Evolutionary conservation across 169 alveolate genomes (phyloP), one percentile per base, ranked within the genome.

Genomic region (Ichthyophthirius multifiliis): DNA sequence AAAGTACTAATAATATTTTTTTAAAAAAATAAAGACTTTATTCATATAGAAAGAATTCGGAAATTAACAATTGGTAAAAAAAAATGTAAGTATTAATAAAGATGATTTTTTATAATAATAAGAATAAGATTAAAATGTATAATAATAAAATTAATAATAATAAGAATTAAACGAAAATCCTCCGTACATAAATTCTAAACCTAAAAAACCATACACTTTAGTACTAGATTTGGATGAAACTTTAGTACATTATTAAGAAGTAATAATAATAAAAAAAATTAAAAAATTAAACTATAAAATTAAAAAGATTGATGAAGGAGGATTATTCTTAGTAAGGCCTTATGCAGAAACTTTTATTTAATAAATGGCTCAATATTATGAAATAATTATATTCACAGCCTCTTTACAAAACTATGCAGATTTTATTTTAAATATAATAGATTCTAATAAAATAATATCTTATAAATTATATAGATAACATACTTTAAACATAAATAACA

Each of bases 361-460:
- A 44, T 92, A 91, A 43, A 84, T 93, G 84, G 34, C 88, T 20
- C 41, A 87, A 63, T 65, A 89, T 27, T 95, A 90, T 82, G 97
- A 95, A 83, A 88, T 95, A 15, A 94, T 93, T 0, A 91, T 94
- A 10, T 95, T 93, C 76, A 95, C 98, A 12, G 98, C 98, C 10
- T 97, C 96, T 1, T 78, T 94, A 4, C 82, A 93, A 43, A 97
- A 92, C 67, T 95, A 95, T 76, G 98, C 98, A 31, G 98, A 95
- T 82, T 93, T 94, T 89, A 94, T 93, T 32, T 71, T 93, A 27
- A 91, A 93, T 83, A 75, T 89, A 76, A 75, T 95, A 32, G 98
- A 95, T 82, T 64, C 82, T 13, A 74, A 83, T 63, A 79, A 83
- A 6, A 79, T 63, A 43, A 90, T 95, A 20, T 85, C 90, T 71